Base-by-base conservation (phyloP, 257 asterid genomes). In the Apocynum venetum region DNA sequence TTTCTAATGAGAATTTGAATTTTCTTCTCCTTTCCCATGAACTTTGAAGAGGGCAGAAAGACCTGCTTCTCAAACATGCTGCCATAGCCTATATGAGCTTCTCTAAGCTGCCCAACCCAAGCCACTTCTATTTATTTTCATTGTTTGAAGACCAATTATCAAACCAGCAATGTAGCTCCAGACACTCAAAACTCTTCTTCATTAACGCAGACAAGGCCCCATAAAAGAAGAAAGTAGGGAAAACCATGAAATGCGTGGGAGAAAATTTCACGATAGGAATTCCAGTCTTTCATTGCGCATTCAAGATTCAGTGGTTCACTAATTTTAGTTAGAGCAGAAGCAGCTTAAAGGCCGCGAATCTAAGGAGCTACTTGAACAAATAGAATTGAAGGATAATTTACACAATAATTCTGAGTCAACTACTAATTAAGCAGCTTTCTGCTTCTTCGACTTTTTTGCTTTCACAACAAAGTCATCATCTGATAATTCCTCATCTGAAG, bases 381-480 rank as follows among this genome's bases (percentile, higher is more conserved):
- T 25, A 25, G 40, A 38, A 65, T 65, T 15, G n/a, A 65, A 64
- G 36, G 46, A 35, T 12, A 55, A 15, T 31, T 66, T 40, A 13
- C 35, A 15, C 36, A 65, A 35, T 19, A 52, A 73, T 70, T 66
- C 25, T 41, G 63, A 60, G 46, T 61, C n/a, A 66, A 57, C 59
- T 38, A 46, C 36, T 38, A 49, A n/a, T 72, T 53, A 19, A 83
- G 85, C 82, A 7, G 81, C 79, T 80, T 78, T 85, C 82, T 76
- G 91, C 82, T 78, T 92, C 88, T 90, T 92, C 4, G 77, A 14
- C 47, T 8, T 80, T 77, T 17, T 80, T 14, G 74, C 68, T 73
- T 44, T 78, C 1, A 56, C 2, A 31, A 77, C 85, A 75, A 93
- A 90, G 83, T 91, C 96, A 69, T 88, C 95, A 17, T 88, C 93